Evolutionary conservation across 2,329 filamentous ascomycete genomes (phyloP), one percentile per base, ranked within the genome.

Genomic region (Pyrenochaeta sp.): DNA sequence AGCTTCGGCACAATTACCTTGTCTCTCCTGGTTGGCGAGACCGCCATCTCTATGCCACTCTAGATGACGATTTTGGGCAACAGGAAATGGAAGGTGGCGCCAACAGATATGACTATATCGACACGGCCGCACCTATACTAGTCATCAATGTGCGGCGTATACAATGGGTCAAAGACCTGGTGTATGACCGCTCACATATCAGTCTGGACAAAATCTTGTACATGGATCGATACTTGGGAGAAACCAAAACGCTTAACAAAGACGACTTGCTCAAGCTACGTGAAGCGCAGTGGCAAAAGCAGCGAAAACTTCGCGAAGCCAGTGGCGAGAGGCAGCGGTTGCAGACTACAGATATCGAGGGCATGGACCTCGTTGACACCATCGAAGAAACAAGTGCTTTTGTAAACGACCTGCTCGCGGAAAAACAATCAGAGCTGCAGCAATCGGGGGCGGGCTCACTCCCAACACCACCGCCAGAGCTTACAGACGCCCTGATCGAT

Each of bases 71-170:
- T 48, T 97, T 97, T 69, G 92, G 96, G 65, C 85, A 89, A 41
- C 89, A 95, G 64, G 84, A 87, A 23, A 85, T 94, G 27, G 87
- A 71, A 39, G 62, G 58, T 7, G 61, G 59, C 14, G 47, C 60
- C 18, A 59, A 56, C 12, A 71, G 74, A 45, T 75, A 66, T 43
- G 71, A 72, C 23, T 73, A 67, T 30, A 69, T 77, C 58, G 85
- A 85, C 57, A 82, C 83, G n/a, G 79, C 93, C 10, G 92, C 95
- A 0, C 92, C 93, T 0, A 85, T 99, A 29, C 80, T 98, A 15
- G 93, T 97, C 67, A 87, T 99, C 39, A 90, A 92, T 61, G 91
- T 99, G 29, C 92, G 96, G 70, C 87, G 95, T 4, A 88, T 90
- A 3, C 87, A 89, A 54, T 91, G 87, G 45, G 88, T 91, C 23